Percentiles rank a stretch among this genome's conserved stretches.
Conservation (phyloP, 2,329 filamentous ascomycete species). For the Neopestalotiopsis sp. region DNA sequence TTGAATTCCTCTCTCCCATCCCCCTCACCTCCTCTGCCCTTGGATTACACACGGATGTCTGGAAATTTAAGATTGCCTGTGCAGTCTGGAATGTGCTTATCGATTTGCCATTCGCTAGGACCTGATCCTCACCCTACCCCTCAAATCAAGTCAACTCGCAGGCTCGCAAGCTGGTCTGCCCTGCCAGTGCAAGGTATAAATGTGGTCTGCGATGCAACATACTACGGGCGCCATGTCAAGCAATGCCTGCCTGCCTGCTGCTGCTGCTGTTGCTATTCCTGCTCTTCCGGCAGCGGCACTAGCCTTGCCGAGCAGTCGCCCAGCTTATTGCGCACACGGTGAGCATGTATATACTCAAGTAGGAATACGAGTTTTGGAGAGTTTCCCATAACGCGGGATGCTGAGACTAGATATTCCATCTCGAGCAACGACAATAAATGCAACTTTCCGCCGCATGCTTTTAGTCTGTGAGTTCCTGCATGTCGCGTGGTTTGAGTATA, state of each 20-base stretch:
- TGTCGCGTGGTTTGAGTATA: slow-evolving; percentile 7
- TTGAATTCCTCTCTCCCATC: neutral
- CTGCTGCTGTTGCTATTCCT: neutral
- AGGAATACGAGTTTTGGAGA: slow-evolving; percentile 3
- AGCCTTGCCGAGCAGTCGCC: neutral
- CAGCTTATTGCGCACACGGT: neutral
- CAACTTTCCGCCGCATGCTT: neutral
- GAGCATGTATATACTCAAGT: neutral
- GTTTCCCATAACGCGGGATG: neutral
- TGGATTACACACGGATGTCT: neutral
- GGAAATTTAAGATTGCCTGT: neutral
- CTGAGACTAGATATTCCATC: neutral
- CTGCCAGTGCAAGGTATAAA: neutral
- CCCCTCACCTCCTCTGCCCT: neutral
- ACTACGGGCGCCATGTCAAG: neutral
- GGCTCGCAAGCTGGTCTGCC: too few species aligned
- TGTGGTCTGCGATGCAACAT: neutral
- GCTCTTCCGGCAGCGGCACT: neutral
- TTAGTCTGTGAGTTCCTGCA: slow-evolving; percentile 14
- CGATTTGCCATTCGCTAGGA: neutral
- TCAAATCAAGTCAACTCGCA: neutral
- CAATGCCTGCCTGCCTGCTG: neutral
- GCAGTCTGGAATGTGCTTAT: neutral
- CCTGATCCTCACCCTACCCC: neutral
- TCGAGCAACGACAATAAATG: neutral